A percentile compares a stretch with the other conserved stretches of the same genome.
Evolutionary conservation across 2,329 filamentous ascomycete genomes (phyloP).

Genomic region (Calycina herbarum): DNA sequence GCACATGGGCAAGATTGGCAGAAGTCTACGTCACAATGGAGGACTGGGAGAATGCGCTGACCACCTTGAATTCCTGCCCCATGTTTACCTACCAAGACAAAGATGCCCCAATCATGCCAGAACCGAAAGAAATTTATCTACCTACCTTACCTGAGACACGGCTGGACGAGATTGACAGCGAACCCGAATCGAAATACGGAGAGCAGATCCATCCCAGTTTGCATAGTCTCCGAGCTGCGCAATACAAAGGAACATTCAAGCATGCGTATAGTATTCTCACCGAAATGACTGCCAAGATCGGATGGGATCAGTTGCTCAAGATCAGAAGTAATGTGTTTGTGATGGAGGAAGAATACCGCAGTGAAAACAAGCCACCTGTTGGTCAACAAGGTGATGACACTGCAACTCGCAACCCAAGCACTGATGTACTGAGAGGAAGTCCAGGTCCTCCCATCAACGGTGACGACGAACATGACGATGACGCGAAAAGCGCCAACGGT

Average conservation of each 20-base stretch:
- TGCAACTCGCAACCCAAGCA: constrained; percentile 70
- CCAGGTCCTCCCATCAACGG: constrained; percentile 56
- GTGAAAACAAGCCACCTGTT: constrained; percentile 70
- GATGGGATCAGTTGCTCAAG: constrained; percentile 94
- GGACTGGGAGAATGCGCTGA: constrained; percentile 92
- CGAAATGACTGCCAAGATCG: constrained; percentile 93
- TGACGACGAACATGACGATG: constrained; percentile 37
- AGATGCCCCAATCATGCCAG: constrained; percentile 90
- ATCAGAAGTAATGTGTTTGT: constrained; percentile 97
- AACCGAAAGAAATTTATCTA: constrained; percentile 82
- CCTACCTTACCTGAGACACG: constrained; percentile 86
- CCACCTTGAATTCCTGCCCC: constrained; percentile 95
- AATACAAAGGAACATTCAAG: constrained; percentile 93
- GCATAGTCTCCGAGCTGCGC: constrained; percentile 79
- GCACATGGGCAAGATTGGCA: constrained; percentile 90
- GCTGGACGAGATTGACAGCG: constrained; percentile 94
- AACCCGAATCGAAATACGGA: constrained; percentile 74
- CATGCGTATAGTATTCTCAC: constrained; percentile 93
- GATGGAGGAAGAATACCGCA: constrained; percentile 98
- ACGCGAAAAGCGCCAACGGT: constrained; percentile 36
- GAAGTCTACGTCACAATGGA: constrained; percentile 94
- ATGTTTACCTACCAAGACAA: constrained; percentile 99
- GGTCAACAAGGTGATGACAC: constrained; percentile 42
- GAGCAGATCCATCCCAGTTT: constrained; percentile 88
- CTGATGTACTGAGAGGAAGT: constrained; percentile 72